phyloP scores from a whole-genome alignment of 306 rosid genomes.

The Rosa lucieae region DNA sequence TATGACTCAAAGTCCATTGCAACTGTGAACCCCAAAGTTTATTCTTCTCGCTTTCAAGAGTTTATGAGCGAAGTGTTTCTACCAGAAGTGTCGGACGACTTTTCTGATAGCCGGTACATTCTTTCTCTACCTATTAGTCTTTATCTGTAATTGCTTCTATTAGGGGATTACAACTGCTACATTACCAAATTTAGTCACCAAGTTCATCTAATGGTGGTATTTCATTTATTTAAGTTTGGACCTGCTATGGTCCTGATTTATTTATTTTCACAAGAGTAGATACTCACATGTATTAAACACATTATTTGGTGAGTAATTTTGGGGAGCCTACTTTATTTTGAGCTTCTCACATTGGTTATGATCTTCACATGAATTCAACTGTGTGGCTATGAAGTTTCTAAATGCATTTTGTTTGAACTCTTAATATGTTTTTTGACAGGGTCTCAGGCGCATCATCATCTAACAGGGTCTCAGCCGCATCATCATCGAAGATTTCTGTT shows the following conservation, averaged over 20 bases:
- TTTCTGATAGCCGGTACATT: not conserved
- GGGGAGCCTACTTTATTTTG: not conserved
- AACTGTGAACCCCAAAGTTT: slow-evolving; percentile 45
- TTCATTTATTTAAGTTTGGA: not conserved
- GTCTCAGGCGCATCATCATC: not conserved
- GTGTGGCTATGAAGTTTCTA: not conserved
- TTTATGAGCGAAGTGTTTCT: slow-evolving; percentile 38
- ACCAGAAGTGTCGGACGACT: slow-evolving; percentile 24
- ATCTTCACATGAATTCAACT: not conserved
- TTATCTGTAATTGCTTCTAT: not conserved
- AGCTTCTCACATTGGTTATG: not conserved
- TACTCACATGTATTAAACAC: not conserved
- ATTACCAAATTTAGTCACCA: not conserved
- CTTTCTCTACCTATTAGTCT: not conserved
- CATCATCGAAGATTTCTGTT: not conserved
- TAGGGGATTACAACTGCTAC: not conserved
- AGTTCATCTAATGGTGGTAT: not conserved
- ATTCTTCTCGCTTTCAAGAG: slow-evolving; percentile 46
- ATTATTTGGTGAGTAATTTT: not conserved
- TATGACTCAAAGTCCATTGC: slow-evolving; percentile 34
- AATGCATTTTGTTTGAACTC: not conserved
- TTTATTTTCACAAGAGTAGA: not conserved
- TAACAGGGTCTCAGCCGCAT: slow-evolving; percentile 6
- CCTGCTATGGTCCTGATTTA: not conserved
- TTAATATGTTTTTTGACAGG: not conserved